Evolutionary conservation across 257 asterid genomes (phyloP).

Genomic region (Nicotiana noctiflora): DNA sequence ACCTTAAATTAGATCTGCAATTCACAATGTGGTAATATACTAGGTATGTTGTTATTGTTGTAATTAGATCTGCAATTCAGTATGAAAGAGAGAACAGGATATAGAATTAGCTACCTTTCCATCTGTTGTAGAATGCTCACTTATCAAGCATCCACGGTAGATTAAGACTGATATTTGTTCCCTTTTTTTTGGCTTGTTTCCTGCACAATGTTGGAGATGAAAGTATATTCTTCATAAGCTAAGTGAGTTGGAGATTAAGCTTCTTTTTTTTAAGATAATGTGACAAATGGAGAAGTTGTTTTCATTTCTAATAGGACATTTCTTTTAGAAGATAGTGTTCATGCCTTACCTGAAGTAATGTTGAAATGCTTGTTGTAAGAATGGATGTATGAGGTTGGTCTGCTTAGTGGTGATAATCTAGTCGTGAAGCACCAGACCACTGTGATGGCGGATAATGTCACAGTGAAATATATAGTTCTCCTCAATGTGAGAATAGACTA

Average conservation of each 20-base stretch:
- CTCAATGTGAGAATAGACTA: background rate
- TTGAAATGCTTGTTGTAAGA: background rate
- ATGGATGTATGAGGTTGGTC: background rate
- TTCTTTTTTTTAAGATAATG: no score
- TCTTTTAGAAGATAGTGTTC: background rate
- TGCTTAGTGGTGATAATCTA: background rate
- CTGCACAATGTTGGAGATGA: background rate
- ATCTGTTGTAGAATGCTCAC: background rate
- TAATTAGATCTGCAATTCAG: background rate
- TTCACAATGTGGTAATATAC: no score
- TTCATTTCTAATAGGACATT: background rate
- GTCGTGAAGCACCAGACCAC: background rate
- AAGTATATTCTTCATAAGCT: background rate
- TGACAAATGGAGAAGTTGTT: background rate
- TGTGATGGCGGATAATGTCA: background rate
- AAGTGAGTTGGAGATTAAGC: background rate
- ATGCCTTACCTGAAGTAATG: background rate
- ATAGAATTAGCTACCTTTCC: background rate
- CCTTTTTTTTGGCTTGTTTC: background rate
- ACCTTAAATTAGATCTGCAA: background rate
- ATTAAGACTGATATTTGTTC: background rate
- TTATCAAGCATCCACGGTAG: background rate
- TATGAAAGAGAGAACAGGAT: background rate
- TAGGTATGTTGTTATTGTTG: no score
- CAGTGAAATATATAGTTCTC: background rate